Percentiles rank a stretch among this genome's conserved stretches.
These are phyloP conservation scores for Pichia sp. DNA, from an alignment of 1,139 yeast genomes.

Conservation along the genomic window DNA sequence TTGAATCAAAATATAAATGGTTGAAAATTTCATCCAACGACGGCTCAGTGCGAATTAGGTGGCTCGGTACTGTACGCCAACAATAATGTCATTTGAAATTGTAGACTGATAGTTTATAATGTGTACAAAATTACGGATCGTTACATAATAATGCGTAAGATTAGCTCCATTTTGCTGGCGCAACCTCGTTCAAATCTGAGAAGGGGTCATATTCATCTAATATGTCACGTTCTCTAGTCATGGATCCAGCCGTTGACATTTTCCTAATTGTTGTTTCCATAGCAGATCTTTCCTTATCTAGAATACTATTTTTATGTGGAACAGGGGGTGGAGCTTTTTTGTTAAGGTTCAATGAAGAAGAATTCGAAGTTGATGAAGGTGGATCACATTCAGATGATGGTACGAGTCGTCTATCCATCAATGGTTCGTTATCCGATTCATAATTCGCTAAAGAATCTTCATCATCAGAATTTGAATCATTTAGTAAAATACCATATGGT, in stretches of 20 bases:
- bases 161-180: slow-evolving; percentile 13
- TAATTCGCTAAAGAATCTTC: slow-evolving; percentile 30
- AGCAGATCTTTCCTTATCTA: background rate
- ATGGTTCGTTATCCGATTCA: slow-evolving; percentile 27
- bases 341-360: background rate
- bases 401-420: background rate
- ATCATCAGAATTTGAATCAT: slow-evolving; percentile 29
- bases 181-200: slow-evolving; percentile 18
- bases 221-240: background rate
- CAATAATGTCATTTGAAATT: background rate
- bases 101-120: no score
- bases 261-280: background rate
- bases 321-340: slow-evolving; percentile 17
- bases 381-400: background rate
- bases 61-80: no score
- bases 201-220: slow-evolving; percentile 16
- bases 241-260: background rate
- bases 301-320: slow-evolving; percentile 13
- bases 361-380: background rate
- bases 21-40: no score
- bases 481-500: slow-evolving; percentile 27
- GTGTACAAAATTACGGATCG: no score
- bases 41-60: no score
- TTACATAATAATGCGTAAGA: no score
- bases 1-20: no score